Base-by-base conservation (phyloP, 1,284 basidiomycete species). In the Microbotryum silenes-acaulis region DNA sequence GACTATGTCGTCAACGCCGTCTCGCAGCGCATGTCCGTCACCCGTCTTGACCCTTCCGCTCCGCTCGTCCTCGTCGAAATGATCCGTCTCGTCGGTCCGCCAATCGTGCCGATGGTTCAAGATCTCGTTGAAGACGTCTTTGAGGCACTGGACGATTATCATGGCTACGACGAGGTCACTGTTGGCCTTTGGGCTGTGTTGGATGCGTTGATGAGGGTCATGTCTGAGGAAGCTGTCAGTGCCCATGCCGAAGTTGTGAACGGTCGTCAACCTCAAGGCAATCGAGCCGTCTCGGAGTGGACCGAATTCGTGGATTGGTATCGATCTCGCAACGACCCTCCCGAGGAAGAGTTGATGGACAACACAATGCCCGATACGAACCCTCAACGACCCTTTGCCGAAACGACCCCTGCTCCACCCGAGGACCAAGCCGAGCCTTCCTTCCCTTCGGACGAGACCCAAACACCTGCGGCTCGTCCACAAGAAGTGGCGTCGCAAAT, bases 71-170 rank as follows among this genome's bases (percentile, higher is more conserved):
- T 97, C 18, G 82, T 84, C 21, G 78, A 91, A 20, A 84, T 94
- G 72, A 83, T 96, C 61, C 84, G 86, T 14, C 80, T 96, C 9
- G 88, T 93, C 2, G 91, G 92, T 0, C 80, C 80, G 31, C 86
- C 88, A 61, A 85, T 96, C 33, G 87, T 96, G 0, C 84, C 88
- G 49, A 84, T 86, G 63, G 90, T 92, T 4, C 85, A 87, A 23
- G 92, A 93, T 74, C 84, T 96, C 4, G 89, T 96, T 5, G 92
- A 94, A 73, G 91, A 93, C 75, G 91, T 92, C 64, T 96, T 96
- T 70, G 91, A 94, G 74, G 83, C 90, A 29, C 78, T 96, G 25
- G 92, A 96, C 70, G 89, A 93, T 65, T 96, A 84, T 72, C 91
- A 96, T 74, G 91, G 91, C 12, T 94, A 96, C 75, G 82, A 84